phyloP scores from a whole-genome alignment of 345 rosid species.

The Firmiana major region DNA sequence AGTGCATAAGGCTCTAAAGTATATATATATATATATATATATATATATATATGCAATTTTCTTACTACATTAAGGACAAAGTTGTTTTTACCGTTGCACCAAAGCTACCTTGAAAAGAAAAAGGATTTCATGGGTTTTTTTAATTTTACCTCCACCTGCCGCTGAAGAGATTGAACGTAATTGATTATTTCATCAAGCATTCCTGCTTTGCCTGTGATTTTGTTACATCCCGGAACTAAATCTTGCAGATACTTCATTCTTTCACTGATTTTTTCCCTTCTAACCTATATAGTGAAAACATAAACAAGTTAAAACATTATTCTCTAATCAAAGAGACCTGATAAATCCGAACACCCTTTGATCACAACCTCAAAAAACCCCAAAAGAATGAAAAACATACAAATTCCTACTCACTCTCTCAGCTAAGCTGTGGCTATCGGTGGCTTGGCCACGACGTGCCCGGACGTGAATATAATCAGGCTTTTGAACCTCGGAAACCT shows the following conservation, averaged over 20 bases:
- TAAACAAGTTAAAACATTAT: not conserved
- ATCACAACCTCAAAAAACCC: not conserved
- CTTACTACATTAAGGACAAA: no score
- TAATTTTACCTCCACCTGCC: slow-evolving; percentile 80
- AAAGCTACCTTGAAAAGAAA: not conserved
- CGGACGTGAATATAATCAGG: slow-evolving; percentile 92
- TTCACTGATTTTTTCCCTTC: slow-evolving; percentile 84
- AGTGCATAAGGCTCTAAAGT: no score
- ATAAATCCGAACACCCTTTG: not conserved
- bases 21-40: no score
- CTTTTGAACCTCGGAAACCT: slow-evolving; percentile 55
- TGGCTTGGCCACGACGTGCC: slow-evolving; percentile 97
- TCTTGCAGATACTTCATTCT: slow-evolving; percentile 83
- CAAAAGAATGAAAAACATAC: not conserved
- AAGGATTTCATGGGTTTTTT: not conserved
- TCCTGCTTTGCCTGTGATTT: slow-evolving; percentile 73
- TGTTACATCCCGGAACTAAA: slow-evolving; percentile 75
- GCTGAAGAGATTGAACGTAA: slow-evolving; percentile 77
- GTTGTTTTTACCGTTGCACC: no score
- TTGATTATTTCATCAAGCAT: slow-evolving; percentile 86
- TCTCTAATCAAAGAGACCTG: not conserved
- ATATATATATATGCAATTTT: no score
- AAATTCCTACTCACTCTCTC: slow-evolving; percentile 69
- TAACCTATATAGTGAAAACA: slow-evolving; percentile 42
- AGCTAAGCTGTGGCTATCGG: slow-evolving; percentile 97